Percentiles rank a stretch among this genome's conserved stretches.
Conservation (phyloP, 148 eudicot species). For the Euryodendron excelsum region DNA sequence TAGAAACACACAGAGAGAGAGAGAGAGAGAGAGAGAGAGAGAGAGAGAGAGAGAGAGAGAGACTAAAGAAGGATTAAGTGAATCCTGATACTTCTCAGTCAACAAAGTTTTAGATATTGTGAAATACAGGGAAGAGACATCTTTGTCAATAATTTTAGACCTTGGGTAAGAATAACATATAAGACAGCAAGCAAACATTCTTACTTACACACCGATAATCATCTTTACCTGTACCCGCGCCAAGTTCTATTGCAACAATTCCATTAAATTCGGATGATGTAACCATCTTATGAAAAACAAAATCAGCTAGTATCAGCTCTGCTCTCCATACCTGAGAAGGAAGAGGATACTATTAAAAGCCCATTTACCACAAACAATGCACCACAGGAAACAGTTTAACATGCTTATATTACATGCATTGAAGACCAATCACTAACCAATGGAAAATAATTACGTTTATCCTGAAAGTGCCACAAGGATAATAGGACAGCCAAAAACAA, state of each 20-base stretch:
- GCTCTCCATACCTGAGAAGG: constrained; percentile 86
- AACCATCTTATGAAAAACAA: constrained; percentile 70
- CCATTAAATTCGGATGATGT: constrained; percentile 55
- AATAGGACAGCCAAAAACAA: neutral
- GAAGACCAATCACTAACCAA: neutral
- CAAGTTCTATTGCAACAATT: constrained; percentile 75
- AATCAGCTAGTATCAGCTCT: constrained; percentile 80
- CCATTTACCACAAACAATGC: neutral
- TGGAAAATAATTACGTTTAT: neutral
- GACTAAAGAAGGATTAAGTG: too few species aligned
- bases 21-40: too few species aligned
- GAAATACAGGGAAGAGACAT: neutral
- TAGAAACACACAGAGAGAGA: too few species aligned
- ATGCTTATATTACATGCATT: constrained; percentile 10
- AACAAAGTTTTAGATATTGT: neutral
- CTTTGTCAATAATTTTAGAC: neutral
- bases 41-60: too few species aligned
- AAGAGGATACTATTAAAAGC: neutral
- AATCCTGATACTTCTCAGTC: too few species aligned
- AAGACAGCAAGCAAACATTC: neutral
- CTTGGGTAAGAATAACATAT: neutral
- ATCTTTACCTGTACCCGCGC: constrained; percentile 88
- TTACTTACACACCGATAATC: neutral
- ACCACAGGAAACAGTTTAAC: neutral
- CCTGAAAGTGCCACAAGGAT: neutral